Base-by-base conservation (phyloP, 305 asterid genomes). In the Petunia hybrid region DNA sequence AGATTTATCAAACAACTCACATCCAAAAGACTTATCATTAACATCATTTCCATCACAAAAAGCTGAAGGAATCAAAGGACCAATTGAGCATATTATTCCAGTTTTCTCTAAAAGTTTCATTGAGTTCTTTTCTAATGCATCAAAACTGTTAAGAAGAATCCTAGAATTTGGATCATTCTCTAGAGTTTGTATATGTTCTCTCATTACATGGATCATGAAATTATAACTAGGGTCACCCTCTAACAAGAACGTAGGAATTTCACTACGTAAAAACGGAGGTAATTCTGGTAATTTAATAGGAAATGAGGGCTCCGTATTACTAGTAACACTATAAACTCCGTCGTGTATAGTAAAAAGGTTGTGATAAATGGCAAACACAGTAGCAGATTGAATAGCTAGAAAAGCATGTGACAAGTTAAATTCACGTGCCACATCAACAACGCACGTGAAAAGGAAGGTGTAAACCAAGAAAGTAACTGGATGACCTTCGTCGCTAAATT, bases 11-110 rank as follows among this genome's bases (percentile, higher is more conserved):
- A 89, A 82, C 85, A 89, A 39, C 53, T 91, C 92, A 2, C 84
- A 83, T 2, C 93, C 91, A n/a, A 82, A 86, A 14, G 86, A 86
- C 45, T 56, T 89, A 35, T 90, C 95, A 2, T 48, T 42, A 2
- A 73, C 6, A 56, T 88, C 88, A 16, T 8, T 8, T 4, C 89
- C 89, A 36, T 84, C 83, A 2, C 48, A 59, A 31, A 81, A 85
- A 57, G 90, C 88, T 14, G 89, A 87, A 5, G 95, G 91, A 53
- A 92, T 55, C 80, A 90, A 63, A 3, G 97, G 97, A 1, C 95
- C 97, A 2, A 92, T 64, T 1, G 93, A 38, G 1, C 87, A 22
- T 1, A 83, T 79, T 36, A 87, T 82, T 8, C 70, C 67, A 5
- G 68, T 74, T 82, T 5, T 10, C 9, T 46, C 77, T 0, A 89